phyloP scores from a whole-genome alignment of 1,284 basidiomycete genomes.

The Fomitiporia mediterranea region DNA sequence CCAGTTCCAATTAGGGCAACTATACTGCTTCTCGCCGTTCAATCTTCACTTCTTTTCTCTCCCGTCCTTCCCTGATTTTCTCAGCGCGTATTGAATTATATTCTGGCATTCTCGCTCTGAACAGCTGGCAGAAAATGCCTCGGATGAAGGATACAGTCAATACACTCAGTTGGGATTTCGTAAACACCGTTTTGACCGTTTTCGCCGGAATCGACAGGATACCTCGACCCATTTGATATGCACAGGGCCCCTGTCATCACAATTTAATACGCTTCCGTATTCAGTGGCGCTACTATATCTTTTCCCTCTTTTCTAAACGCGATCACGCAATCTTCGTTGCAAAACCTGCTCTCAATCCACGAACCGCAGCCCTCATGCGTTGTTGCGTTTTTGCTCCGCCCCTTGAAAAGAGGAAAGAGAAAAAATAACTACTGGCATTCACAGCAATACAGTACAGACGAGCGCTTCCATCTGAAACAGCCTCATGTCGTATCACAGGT shows the following conservation, averaged over 20 bases:
- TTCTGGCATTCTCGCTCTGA: background rate
- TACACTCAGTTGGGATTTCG: background rate
- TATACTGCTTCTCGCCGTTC: no score
- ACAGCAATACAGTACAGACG: no score
- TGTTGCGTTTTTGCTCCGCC: no score
- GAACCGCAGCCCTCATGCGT: background rate
- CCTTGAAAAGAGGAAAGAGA: background rate
- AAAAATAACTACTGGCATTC: no score
- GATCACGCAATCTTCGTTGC: background rate
- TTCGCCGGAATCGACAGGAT: background rate
- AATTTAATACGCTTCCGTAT: background rate
- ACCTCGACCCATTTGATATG: conserved; percentile 1
- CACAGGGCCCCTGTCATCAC: background rate
- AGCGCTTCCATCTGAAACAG: background rate
- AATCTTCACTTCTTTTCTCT: background rate
- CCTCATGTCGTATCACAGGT: conserved; percentile 27
- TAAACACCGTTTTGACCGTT: background rate
- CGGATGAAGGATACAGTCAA: background rate
- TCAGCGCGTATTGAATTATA: background rate
- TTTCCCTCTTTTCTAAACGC: background rate
- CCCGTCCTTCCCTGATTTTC: background rate
- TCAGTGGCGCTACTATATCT: background rate
- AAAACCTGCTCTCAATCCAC: background rate
- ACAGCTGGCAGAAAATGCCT: background rate
- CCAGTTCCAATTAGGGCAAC: no score